Conservation (phyloP, 306 rosid species). For the Notholithocarpus densiflorus region DNA sequence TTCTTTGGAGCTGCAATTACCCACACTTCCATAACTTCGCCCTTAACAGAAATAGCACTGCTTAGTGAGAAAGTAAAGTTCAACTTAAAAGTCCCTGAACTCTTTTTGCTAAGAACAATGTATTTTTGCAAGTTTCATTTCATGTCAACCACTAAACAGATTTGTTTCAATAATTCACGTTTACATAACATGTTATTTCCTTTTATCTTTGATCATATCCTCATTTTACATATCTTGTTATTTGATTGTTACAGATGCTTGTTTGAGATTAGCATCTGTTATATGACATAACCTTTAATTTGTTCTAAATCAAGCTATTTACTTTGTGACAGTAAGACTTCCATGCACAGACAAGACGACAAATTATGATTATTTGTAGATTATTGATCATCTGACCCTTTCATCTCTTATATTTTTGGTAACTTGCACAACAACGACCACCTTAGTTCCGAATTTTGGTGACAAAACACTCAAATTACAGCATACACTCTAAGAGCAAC, state of each 20-base stretch:
- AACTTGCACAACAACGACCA: accelerated
- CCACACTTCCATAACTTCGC: conserved; percentile 62
- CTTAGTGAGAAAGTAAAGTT: conserved; percentile 4
- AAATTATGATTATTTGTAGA: background rate
- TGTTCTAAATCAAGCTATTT: background rate
- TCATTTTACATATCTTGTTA: background rate
- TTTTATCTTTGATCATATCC: background rate
- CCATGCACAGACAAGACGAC: background rate
- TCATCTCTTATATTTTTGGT: no score
- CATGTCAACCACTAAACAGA: background rate
- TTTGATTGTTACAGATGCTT: background rate
- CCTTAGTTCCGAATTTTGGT: no score
- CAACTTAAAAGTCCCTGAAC: background rate
- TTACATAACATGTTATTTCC: background rate
- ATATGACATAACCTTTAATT: no score
- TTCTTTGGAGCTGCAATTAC: conserved; percentile 49
- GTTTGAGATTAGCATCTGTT: background rate
- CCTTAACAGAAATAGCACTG: conserved; percentile 46
- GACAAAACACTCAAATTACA: no score
- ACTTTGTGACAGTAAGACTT: background rate
- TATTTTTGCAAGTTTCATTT: background rate
- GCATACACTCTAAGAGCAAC: background rate
- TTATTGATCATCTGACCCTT: no score
- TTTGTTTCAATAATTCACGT: background rate
- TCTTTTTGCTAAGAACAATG: background rate